Evolutionary conservation across 1,284 basidiomycete species (phyloP), one percentile per base, ranked within the genome.

Genomic region (Pterulicium gracile): DNA sequence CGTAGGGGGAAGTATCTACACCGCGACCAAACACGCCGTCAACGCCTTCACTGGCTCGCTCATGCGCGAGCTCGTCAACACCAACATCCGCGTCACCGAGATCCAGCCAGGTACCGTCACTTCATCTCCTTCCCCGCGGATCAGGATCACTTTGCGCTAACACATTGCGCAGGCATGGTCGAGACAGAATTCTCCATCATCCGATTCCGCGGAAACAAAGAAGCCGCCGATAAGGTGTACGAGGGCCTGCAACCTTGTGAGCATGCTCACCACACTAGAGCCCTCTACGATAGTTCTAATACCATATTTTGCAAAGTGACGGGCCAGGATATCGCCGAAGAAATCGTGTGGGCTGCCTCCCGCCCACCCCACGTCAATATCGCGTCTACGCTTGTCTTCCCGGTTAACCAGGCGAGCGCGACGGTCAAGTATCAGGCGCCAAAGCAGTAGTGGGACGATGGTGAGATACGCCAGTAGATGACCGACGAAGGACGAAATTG

Each of bases 261-360:
- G 82, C 69, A 3, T 27, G 19, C 35, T 21, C n/a, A n/a, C n/a
- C n/a, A n/a, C n/a, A n/a, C n/a, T n/a, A n/a, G 14, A 4, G 49
- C n/a, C 1, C 43, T 35, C 40, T 39, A 18, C 43, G 47, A 47
- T 44, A 35, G 40, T n/a, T n/a, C n/a, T n/a, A n/a, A n/a, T n/a
- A n/a, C n/a, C n/a, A n/a, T n/a, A n/a, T n/a, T n/a, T 42, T 47
- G 59, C 45, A 56, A 62, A 81, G 86, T 92, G 58, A 74, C 77
- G 2, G 83, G 84, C 5, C 72, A 82, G 49, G 91, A 95, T 59
- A 85, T 95, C 46, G 95, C 95, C 1, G 94, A 98, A 64, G 92
- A 98, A 64, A 95, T 99, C 57, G 92, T 97, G 10, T 99, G 92
- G 92, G 81, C 83, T 15, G 92, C 94, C 15, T 74, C 84, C 12